Conservation (phyloP, 805 yeast genomes). For the Sugiyamaella qingdaonensis region DNA sequence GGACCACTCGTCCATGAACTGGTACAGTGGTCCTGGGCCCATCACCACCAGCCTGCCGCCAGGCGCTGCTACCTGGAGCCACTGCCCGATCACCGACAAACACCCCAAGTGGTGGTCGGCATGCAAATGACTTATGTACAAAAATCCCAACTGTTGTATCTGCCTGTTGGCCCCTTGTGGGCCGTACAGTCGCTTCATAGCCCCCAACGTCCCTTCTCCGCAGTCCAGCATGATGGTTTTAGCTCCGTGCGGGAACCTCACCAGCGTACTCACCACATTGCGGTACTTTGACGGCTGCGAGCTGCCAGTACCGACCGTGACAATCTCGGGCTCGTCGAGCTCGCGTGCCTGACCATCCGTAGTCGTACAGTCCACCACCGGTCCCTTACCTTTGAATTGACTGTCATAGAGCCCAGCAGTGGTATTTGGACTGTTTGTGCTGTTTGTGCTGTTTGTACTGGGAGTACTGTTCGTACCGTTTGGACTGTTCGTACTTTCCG, state of each 20-base stretch:
- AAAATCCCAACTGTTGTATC: conserved; percentile 56
- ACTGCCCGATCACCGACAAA: conserved; percentile 60
- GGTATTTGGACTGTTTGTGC: too few relatives aligned
- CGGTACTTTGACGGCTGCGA: conserved; percentile 81
- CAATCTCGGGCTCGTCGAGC: conserved; percentile 42
- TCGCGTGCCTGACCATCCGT: neutral
- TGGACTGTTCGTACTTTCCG: too few relatives aligned
- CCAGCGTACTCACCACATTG: conserved; percentile 76
- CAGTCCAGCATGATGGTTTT: conserved; percentile 66
- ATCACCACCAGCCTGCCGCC: conserved; percentile 47
- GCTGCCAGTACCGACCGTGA: conserved; percentile 89
- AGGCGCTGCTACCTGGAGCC: conserved; percentile 39
- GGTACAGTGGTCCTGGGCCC: conserved; percentile 69
- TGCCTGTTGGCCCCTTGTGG: conserved; percentile 40
- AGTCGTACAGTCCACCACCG: neutral
- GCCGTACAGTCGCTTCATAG: conserved; percentile 60
- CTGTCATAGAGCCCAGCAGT: neutral
- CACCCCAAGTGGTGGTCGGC: conserved; percentile 96
- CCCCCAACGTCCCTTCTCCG: conserved; percentile 90
- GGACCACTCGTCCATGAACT: conserved; percentile 68
- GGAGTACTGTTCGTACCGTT: too few relatives aligned
- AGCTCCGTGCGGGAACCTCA: conserved; percentile 56
- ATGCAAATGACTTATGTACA: conserved; percentile 85
- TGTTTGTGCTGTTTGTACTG: too few relatives aligned
- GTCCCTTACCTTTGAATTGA: too few relatives aligned